These are phyloP conservation scores for Penicillium odoratum DNA, from an alignment of 495 filamentous ascomycete genomes.

Conservation along the genomic window DNA sequence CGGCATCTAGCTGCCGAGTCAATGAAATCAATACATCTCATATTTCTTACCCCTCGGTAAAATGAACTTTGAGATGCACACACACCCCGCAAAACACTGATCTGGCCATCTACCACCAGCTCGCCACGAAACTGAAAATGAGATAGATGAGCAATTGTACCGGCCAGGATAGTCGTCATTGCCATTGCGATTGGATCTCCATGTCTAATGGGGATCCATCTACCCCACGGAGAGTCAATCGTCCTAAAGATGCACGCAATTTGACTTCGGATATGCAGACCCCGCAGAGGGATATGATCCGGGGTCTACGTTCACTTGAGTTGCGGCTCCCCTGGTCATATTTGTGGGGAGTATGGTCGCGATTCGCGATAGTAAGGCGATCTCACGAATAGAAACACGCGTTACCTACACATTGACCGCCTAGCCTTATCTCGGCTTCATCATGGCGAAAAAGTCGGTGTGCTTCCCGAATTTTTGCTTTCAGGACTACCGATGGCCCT, in stretches of 20 bases:
- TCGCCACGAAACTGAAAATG: not conserved
- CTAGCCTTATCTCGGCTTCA: constrained; percentile 11
- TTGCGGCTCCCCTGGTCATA: constrained; percentile 17
- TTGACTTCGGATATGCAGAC: not conserved
- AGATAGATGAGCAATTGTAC: not conserved
- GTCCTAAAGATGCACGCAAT: not conserved
- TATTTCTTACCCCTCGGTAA: not conserved
- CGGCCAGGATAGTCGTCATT: not conserved
- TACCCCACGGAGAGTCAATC: not conserved
- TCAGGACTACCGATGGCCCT: not conserved
- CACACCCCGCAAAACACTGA: not conserved
- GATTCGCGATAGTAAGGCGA: constrained; percentile 8
- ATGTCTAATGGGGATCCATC: not conserved
- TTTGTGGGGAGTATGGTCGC: constrained; percentile 7
- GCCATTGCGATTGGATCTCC: not conserved
- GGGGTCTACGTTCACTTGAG: constrained; percentile 11
- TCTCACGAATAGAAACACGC: constrained; percentile 5
- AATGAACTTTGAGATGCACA: not conserved
- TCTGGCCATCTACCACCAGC: not conserved
- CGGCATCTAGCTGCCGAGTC: constrained; percentile 8
- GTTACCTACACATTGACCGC: not conserved
- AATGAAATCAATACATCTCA: not conserved
- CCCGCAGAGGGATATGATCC: constrained; percentile 1
- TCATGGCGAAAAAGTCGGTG: not conserved
- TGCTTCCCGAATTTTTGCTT: not conserved